These are phyloP conservation scores for Mentha longifolia DNA, from an alignment of 257 asterid genomes.

Conservation along the genomic window DNA sequence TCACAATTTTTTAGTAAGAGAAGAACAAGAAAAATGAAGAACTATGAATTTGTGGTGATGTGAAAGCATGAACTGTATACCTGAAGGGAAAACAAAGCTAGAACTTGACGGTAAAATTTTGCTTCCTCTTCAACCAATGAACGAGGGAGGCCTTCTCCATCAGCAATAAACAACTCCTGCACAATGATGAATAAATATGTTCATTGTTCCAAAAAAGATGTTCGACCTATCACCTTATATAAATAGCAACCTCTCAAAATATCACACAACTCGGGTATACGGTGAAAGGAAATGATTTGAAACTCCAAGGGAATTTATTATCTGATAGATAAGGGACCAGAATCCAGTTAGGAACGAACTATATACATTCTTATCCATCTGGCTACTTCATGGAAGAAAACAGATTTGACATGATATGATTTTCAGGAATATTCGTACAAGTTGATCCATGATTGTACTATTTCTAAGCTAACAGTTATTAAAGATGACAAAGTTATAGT, in stretches of 20 bases:
- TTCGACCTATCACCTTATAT: background rate
- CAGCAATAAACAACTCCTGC: slow-evolving; percentile 94
- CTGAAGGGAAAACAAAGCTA: slow-evolving; percentile 76
- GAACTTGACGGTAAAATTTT: slow-evolving; percentile 70
- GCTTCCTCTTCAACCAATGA: slow-evolving; percentile 83
- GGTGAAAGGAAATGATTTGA: background rate
- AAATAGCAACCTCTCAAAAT: background rate
- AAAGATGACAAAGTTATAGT: background rate
- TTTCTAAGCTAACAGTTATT: background rate
- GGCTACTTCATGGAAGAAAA: slow-evolving; percentile 12
- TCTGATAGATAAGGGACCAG: slow-evolving; percentile 4
- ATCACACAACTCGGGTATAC: background rate
- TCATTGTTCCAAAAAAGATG: background rate
- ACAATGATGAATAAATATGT: slow-evolving; percentile 31
- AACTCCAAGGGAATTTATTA: background rate
- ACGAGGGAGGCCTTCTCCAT: slow-evolving; percentile 98
- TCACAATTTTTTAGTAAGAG: slow-evolving; percentile 21
- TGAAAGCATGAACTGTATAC: slow-evolving; percentile 42
- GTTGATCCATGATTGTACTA: slow-evolving; percentile 11
- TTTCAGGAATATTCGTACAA: slow-evolving; percentile 14
- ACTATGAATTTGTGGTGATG: slow-evolving; percentile 18
- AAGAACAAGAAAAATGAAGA: slow-evolving; percentile 30
- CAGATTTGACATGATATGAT: slow-evolving; percentile 21
- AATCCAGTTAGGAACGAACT: slow-evolving; percentile 7
- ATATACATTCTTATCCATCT: slow-evolving; percentile 2